Evolutionary conservation across 1,284 basidiomycete species (phyloP), one percentile per base, ranked within the genome.

Genomic region (Leccinum fallax): DNA sequence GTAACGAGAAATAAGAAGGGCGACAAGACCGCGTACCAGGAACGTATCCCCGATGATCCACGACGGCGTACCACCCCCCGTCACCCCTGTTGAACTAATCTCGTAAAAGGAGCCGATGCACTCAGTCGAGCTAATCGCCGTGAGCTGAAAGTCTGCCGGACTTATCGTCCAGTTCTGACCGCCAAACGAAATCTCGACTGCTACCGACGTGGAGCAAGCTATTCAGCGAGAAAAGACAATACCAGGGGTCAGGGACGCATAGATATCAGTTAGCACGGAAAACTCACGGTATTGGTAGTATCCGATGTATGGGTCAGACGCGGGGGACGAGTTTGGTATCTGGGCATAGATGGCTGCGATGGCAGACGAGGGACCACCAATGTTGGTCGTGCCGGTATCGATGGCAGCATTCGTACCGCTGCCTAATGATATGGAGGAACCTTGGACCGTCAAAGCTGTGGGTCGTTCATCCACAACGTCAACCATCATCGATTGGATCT

Each of bases 31-130:
- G 67, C 72, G n/a, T 51, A 78, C 76, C 52, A 81, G 67, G 75
- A 87, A 86, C 6, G 81, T 78, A 59, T 83, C 85, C 10, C 85
- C 85, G 21, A 85, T 70, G 63, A 86, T 82, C 77, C 80, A 84
- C 53, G 69, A 58, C 0, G 75, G 74, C 10, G 70, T 26, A 38
- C 73, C 70, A 19, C 53, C 52, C 3, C 54, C 69, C 24, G 26
- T 4, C 6, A 4, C 11, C 49, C 67, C 63, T 40, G 70, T 69
- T 54, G 71, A 65, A 38, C 63, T 64, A n/a, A 79, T 65, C 10
- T 77, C 81, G 62, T 85, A 83, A 56, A 87, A 71, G 5, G 81
- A 79, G 26, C 84, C 85, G 19, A 86, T 74, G 67, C 85, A 74
- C 19, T 66, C 53, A n/a, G 15, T 83, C 54, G 70, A 66, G 19